phyloP scores from a whole-genome alignment of 1,284 basidiomycete genomes.

The Cutaneotrichosporon sp. region DNA sequence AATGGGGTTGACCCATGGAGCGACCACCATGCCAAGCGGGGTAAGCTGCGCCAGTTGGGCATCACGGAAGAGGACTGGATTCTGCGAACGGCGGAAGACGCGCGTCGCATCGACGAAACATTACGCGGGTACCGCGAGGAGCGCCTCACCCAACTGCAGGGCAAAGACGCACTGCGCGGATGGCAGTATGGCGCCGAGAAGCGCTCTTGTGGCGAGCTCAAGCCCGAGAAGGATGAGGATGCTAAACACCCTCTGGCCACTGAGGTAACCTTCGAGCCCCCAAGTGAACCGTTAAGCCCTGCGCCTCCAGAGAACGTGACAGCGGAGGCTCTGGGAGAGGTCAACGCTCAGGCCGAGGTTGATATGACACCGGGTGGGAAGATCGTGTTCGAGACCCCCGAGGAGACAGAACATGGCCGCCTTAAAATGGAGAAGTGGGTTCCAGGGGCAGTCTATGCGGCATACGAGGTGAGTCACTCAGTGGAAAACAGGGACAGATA shows the following conservation, averaged over 20 bases:
- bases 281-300: slow-evolving; percentile 15
- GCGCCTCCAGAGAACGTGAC: slow-evolving; percentile 13
- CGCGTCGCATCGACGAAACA: slow-evolving; percentile 59
- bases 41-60: slow-evolving; percentile 55
- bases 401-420: slow-evolving; percentile 17
- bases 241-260: slow-evolving; percentile 12
- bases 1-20: slow-evolving; percentile 77
- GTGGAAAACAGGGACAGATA: not conserved
- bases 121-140: slow-evolving; percentile 62
- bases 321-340: slow-evolving; percentile 5
- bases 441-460: slow-evolving; percentile 30
- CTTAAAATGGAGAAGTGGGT: slow-evolving; percentile 22
- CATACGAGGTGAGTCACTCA: slow-evolving; percentile 38
- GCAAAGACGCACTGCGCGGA: slow-evolving; percentile 26
- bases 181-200: slow-evolving; percentile 36
- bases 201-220: slow-evolving; percentile 9
- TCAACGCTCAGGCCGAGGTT: slow-evolving; percentile 1
- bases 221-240: not conserved
- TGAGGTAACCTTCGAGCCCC: slow-evolving; percentile 17
- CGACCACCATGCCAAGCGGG: slow-evolving; percentile 61
- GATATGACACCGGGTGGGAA: slow-evolving; percentile 15
- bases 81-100: slow-evolving; percentile 64
- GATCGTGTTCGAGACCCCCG: slow-evolving; percentile 25
- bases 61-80: slow-evolving; percentile 86
- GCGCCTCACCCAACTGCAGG: slow-evolving; percentile 52